A percentile compares a stretch with the other conserved stretches of the same genome.
Evolutionary conservation across 2,329 filamentous ascomycete species (phyloP).

Genomic region (Ophiobolus disseminans): DNA sequence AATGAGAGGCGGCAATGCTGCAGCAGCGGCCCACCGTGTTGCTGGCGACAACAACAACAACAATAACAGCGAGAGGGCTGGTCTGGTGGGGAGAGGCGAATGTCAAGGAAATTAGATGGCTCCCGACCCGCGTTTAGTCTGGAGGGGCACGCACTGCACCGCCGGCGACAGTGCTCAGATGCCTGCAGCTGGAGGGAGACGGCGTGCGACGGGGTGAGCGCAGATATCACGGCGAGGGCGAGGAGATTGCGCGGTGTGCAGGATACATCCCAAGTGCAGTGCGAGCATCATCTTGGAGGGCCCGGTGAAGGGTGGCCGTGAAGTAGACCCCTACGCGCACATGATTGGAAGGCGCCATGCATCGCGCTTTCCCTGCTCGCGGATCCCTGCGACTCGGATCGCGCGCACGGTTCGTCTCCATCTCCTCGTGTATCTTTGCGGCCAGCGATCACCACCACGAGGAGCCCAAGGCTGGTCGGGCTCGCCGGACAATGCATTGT

Average conservation of each 20-base stretch:
- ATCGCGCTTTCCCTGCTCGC: constrained; percentile 12
- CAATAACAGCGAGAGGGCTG: not conserved
- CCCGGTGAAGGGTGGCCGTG: constrained; percentile 2
- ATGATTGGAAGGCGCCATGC: constrained; percentile 21
- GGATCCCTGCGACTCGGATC: constrained; percentile 17
- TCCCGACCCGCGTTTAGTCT: constrained; percentile 17
- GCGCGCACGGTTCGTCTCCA: constrained; percentile 16
- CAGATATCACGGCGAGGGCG: constrained; percentile 11
- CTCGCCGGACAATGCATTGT: not conserved
- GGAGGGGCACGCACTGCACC: not conserved
- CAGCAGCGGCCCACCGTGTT: constrained; percentile 18
- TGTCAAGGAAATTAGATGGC: constrained; percentile 40
- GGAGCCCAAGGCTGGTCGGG: not conserved
- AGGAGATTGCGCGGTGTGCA: constrained; percentile 15
- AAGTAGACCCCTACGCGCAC: constrained; percentile 11
- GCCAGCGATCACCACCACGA: not conserved
- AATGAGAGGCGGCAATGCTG: constrained; percentile 19
- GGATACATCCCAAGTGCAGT: constrained; percentile 22
- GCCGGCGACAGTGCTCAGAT: too few species aligned
- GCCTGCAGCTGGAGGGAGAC: not conserved
- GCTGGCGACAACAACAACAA: constrained; percentile 19
- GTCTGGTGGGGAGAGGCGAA: constrained; percentile 24
- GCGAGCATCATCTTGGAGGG: constrained; percentile 4
- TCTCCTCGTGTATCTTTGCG: constrained; percentile 17
- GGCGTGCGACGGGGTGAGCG: too few species aligned